phyloP scores from a whole-genome alignment of 2,329 filamentous ascomycete species.

The Aureobasidium zeae region DNA sequence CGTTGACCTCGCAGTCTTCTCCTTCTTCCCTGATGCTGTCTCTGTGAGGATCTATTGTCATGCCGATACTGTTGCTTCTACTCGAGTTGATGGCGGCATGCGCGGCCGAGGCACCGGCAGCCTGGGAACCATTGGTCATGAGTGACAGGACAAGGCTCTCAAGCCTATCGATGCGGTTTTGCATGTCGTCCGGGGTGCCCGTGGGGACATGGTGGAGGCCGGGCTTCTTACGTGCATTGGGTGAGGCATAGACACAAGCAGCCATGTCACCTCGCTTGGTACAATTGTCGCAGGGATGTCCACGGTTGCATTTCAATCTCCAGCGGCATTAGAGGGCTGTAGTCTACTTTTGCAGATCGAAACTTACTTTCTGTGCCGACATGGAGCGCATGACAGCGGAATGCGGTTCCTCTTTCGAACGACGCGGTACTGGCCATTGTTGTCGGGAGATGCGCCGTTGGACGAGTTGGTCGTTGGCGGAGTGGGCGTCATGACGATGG shows the following conservation, averaged over 20 bases:
- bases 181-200: slow-evolving; percentile 83
- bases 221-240: slow-evolving; percentile 62
- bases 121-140: slow-evolving; percentile 77
- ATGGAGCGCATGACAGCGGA: slow-evolving; percentile 83
- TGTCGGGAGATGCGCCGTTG: slow-evolving; percentile 69
- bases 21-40: slow-evolving; percentile 44
- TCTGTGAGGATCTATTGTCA: slow-evolving; percentile 36
- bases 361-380: slow-evolving; percentile 78
- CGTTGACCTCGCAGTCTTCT: slow-evolving; percentile 52
- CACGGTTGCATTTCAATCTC: slow-evolving; percentile 84
- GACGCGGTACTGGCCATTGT: slow-evolving; percentile 67
- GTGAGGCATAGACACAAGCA: slow-evolving; percentile 74
- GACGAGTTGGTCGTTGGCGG: slow-evolving; percentile 72
- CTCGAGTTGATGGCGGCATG: slow-evolving; percentile 45
- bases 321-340: slow-evolving; percentile 31
- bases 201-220: slow-evolving; percentile 25
- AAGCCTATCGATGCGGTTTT: slow-evolving; percentile 91
- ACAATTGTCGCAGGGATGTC: slow-evolving; percentile 87
- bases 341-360: neutral
- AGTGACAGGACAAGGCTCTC: slow-evolving; percentile 85
- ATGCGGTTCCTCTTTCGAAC: slow-evolving; percentile 88
- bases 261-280: slow-evolving; percentile 73
- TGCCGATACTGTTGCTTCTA: slow-evolving; percentile 30
- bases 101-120: slow-evolving; percentile 47
- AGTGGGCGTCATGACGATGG: slow-evolving; percentile 53